phyloP scores from a whole-genome alignment of 1,284 basidiomycete genomes.

The Tausonia pullulans region DNA sequence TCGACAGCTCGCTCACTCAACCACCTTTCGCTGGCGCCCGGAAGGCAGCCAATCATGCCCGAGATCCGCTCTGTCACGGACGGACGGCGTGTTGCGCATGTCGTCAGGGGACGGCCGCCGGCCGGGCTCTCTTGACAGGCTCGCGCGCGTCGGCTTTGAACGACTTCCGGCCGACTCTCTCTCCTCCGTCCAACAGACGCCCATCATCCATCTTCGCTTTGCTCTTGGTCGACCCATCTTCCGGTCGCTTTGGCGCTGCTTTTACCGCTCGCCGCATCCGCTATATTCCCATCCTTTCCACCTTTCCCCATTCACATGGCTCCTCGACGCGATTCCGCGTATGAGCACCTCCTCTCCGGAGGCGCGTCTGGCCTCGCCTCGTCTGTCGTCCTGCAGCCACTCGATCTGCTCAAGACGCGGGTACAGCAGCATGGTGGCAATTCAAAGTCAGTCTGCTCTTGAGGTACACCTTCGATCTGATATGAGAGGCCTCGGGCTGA shows the following conservation, averaged over 20 bases:
- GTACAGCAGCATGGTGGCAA: constrained; percentile 54
- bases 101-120: no score
- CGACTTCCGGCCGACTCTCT: no score
- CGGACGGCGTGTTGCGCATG: no score
- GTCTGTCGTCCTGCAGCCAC: constrained; percentile 33
- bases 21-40: no score
- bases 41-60: no score
- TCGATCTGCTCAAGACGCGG: constrained; percentile 79
- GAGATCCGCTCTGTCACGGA: no score
- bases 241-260: neutral
- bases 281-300: neutral
- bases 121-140: no score
- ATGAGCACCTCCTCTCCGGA: constrained; percentile 34
- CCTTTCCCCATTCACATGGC: neutral
- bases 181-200: no score
- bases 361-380: constrained; percentile 33
- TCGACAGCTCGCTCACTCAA: no score
- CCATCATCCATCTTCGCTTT: neutral
- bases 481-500: no score
- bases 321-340: constrained; percentile 18
- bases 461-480: neutral
- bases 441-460: constrained; percentile 7
- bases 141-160: no score
- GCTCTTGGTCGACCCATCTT: neutral
- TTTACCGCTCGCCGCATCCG: no score